phyloP scores from a whole-genome alignment of 2,329 filamentous ascomycete species.

The Fusarium goolgardi region DNA sequence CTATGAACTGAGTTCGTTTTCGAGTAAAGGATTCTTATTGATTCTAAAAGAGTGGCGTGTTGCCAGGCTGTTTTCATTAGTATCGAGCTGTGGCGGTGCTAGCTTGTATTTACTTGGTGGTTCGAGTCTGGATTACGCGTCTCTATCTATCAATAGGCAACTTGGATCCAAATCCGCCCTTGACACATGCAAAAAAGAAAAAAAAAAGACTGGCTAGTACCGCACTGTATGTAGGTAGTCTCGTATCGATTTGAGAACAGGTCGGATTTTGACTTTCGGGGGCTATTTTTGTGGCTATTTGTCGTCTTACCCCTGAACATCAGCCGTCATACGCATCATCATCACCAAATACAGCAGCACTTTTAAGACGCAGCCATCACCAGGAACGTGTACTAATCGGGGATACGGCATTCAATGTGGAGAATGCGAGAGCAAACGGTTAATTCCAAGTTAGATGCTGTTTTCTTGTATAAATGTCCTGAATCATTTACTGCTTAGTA shows the following conservation, averaged over 20 bases:
- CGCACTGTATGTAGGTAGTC: neutral
- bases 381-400: constrained; percentile 16
- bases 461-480: neutral
- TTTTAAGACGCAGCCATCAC: constrained; percentile 19
- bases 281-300: constrained; percentile 2
- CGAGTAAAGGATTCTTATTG: neutral
- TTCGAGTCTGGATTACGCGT: constrained; percentile 28
- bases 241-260: neutral
- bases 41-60: constrained; percentile 10
- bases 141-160: constrained; percentile 16
- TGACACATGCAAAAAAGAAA: constrained; percentile 15
- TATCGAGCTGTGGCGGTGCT: constrained; percentile 15
- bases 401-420: constrained; percentile 36
- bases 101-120: constrained; percentile 9
- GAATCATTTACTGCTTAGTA: neutral
- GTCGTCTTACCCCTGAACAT: constrained; percentile 32
- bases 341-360: constrained; percentile 20
- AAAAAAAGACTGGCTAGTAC: neutral
- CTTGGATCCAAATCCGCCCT: constrained; percentile 4
- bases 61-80: constrained; percentile 21
- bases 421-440: constrained; percentile 9
- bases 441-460: constrained; percentile 1
- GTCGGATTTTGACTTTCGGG: constrained; percentile 10
- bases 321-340: constrained; percentile 2
- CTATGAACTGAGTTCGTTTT: neutral